Percentiles rank a stretch among this genome's conserved stretches.
Conservation (phyloP, 805 yeast species). For the Maudiozyma turicensis region DNA sequence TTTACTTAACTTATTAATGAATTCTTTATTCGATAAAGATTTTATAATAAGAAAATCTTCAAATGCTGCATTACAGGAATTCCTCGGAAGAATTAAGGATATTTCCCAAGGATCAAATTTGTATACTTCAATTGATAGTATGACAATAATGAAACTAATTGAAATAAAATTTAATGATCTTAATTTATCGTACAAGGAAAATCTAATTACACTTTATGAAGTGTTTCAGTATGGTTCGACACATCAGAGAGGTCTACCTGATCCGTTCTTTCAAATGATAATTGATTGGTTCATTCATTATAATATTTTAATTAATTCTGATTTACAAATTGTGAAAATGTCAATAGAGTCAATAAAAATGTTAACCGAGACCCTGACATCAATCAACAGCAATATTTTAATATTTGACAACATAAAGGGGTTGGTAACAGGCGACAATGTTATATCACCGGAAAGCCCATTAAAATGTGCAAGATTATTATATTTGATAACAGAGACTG, state of each 20-base stretch:
- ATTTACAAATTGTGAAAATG: slow-evolving; percentile 10
- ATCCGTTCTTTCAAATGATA: slow-evolving; percentile 10
- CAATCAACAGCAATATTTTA: neutral
- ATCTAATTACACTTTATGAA: slow-evolving; percentile 26
- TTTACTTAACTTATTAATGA: slow-evolving; percentile 33
- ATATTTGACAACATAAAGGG: neutral
- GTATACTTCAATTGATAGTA: slow-evolving; percentile 19
- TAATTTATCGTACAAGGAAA: slow-evolving; percentile 31
- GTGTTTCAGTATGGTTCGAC: slow-evolving; percentile 5
- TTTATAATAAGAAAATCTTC: slow-evolving; percentile 70
- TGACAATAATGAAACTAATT: slow-evolving; percentile 36
- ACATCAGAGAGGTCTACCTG: slow-evolving; percentile 10
- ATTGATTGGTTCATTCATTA: slow-evolving; percentile 18
- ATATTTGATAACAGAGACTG: neutral
- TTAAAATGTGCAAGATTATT: neutral
- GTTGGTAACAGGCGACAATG: neutral
- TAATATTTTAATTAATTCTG: slow-evolving; percentile 13
- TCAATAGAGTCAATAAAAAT: slow-evolving; percentile 9
- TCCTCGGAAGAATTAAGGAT: slow-evolving; percentile 47
- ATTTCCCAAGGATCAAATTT: slow-evolving; percentile 23
- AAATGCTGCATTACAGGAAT: slow-evolving; percentile 79
- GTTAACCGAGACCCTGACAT: neutral
- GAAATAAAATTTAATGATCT: slow-evolving; percentile 49
- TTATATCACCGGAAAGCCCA: neutral
- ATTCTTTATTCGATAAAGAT: slow-evolving; percentile 63